Percentiles rank a stretch among this genome's conserved stretches.
Evolutionary conservation across 2,329 filamentous ascomycete genomes (phyloP).

Genomic region (Xylariaceae sp.): DNA sequence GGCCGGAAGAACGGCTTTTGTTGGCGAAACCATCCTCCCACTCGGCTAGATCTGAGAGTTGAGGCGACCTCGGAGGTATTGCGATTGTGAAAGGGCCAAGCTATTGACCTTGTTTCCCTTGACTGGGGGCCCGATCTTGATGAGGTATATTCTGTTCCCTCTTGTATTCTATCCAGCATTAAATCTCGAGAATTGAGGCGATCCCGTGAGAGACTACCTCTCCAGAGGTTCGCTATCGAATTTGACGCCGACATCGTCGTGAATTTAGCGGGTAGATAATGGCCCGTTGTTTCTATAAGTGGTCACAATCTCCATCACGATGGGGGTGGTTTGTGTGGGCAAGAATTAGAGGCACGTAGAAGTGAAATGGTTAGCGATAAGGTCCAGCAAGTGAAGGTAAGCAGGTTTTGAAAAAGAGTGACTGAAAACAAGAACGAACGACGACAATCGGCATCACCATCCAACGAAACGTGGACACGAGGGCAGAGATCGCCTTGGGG

Average conservation of each 20-base stretch:
- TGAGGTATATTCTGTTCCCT: conserved; percentile 15
- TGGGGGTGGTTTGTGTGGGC: conserved; percentile 10
- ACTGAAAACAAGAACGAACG: conserved; percentile 11
- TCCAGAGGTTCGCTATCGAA: conserved; percentile 23
- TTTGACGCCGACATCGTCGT: conserved; percentile 18
- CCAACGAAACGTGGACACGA: conserved; percentile 9
- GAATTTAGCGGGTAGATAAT: conserved; percentile 19
- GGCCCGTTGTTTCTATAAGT: conserved; percentile 18
- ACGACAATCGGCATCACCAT: conserved; percentile 10
- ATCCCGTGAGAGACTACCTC: conserved; percentile 18
- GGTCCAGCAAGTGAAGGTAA: conserved; percentile 8
- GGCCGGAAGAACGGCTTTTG: conserved; percentile 18
- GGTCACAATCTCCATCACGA: conserved; percentile 21
- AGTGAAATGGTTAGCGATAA: conserved; percentile 5
- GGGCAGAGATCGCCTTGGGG: conserved; percentile 2
- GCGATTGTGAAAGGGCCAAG: conserved; percentile 28
- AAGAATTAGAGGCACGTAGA: conserved; percentile 15
- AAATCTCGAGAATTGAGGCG: conserved; percentile 14
- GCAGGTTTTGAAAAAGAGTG: conserved; percentile 6
- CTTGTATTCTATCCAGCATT: conserved; percentile 19
- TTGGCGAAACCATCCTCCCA: conserved; percentile 19
- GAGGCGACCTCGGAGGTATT: conserved; percentile 22
- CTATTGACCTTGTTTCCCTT: conserved; percentile 20
- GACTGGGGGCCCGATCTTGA: conserved; percentile 22
- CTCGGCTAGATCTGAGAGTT: conserved; percentile 20